Conservation (phyloP, 2,329 filamentous ascomycete species). For the Diaporthe vaccinii region DNA sequence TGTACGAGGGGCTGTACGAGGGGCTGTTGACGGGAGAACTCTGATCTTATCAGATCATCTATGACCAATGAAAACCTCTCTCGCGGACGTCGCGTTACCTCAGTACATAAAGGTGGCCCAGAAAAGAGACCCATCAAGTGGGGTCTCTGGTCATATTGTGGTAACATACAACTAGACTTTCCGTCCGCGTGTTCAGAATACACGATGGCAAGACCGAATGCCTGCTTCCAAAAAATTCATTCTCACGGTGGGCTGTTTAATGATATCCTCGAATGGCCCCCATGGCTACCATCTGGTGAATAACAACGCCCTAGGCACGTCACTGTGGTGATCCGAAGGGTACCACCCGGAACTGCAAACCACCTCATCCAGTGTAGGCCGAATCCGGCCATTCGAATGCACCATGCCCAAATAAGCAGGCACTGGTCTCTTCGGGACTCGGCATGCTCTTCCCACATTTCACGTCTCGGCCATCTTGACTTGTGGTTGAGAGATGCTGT, state of each 20-base stretch:
- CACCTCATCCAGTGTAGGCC: background rate
- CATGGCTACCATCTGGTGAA: background rate
- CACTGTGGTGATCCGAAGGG: background rate
- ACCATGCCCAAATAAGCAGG: background rate
- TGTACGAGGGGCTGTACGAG: background rate
- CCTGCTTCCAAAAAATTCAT: background rate
- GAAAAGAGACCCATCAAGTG: background rate
- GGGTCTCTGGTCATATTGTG: background rate
- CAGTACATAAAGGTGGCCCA: conserved; percentile 6
- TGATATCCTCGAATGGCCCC: background rate
- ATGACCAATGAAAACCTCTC: background rate
- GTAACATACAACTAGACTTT: background rate
- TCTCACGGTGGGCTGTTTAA: background rate
- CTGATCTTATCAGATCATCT: conserved; percentile 30
- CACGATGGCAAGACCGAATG: background rate
- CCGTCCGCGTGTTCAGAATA: background rate
- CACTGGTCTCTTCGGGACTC: background rate
- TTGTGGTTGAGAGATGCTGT: background rate
- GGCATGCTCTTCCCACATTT: background rate
- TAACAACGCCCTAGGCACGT: background rate
- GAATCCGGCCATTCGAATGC: background rate
- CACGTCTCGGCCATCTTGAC: background rate
- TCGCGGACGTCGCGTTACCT: background rate
- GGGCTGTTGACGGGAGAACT: background rate
- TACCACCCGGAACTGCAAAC: no score